A percentile compares a stretch with the other conserved stretches of the same genome.
Conservation (phyloP, 2,329 filamentous ascomycete genomes). For the Trichophyton schoenleinii region DNA sequence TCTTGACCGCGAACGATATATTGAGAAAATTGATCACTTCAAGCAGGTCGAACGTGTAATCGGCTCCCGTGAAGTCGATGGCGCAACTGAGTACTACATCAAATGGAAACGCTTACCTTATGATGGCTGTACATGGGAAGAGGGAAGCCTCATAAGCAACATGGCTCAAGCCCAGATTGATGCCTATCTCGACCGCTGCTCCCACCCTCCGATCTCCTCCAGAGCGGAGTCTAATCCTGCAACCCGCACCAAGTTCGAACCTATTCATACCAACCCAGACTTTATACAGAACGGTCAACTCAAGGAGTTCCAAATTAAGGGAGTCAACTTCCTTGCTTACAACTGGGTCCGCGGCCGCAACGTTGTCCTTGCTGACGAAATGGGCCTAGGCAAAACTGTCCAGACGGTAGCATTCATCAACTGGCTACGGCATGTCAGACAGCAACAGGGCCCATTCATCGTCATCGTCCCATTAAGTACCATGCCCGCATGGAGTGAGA, state of each 20-base stretch:
- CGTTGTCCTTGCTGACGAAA: conserved; percentile 94
- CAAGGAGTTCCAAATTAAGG: conserved; percentile 83
- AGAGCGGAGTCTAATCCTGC: conserved; percentile 60
- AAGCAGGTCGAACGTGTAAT: conserved; percentile 90
- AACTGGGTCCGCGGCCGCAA: conserved; percentile 94
- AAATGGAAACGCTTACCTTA: conserved; percentile 96
- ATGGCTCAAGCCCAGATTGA: conserved; percentile 85
- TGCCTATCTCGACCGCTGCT: conserved; percentile 71
- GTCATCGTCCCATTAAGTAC: conserved; percentile 96
- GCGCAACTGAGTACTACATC: conserved; percentile 76
- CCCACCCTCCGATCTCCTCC: conserved; percentile 69
- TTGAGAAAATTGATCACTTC: conserved; percentile 79
- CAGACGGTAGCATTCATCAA: conserved; percentile 95
- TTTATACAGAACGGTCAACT: conserved; percentile 79
- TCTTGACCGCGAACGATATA: conserved; percentile 82
- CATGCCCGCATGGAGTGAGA: conserved; percentile 96
- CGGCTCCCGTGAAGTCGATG: conserved; percentile 64
- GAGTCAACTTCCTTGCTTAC: conserved; percentile 87
- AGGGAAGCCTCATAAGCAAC: conserved; percentile 57
- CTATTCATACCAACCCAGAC: conserved; percentile 66
- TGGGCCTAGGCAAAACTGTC: conserved; percentile 96
- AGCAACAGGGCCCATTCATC: conserved; percentile 86
- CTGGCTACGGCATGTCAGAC: conserved; percentile 82
- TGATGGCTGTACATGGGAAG: conserved; percentile 90
- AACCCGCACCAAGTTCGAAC: conserved; percentile 58